Evolutionary conservation across 2,329 filamentous ascomycete species (phyloP).

Genomic region (Microascus cirrosus): DNA sequence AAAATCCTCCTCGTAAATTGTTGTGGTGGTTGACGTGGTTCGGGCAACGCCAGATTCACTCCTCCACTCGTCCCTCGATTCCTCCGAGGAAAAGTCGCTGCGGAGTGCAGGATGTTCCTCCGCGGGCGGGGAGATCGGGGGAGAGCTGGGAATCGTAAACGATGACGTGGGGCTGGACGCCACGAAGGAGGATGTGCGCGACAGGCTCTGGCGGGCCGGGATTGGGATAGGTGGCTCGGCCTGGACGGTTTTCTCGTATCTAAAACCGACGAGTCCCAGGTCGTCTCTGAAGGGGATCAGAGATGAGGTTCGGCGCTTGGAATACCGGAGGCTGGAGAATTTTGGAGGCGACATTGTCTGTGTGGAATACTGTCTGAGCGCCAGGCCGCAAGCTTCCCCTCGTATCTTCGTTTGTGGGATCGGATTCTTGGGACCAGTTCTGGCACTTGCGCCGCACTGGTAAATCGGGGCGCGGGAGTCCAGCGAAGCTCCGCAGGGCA

Average conservation of each 20-base stretch:
- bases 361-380: background rate
- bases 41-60: constrained; percentile 44
- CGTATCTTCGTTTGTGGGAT: background rate
- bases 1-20: constrained; percentile 22
- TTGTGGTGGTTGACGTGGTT: constrained; percentile 27
- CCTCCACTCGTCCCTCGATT: constrained; percentile 30
- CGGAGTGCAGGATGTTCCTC: constrained; percentile 45
- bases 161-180: constrained; percentile 12
- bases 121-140: constrained; percentile 21
- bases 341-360: constrained; percentile 11
- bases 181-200: constrained; percentile 12
- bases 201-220: constrained; percentile 10
- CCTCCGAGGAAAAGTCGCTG: constrained; percentile 10
- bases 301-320: constrained; percentile 24
- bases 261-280: constrained; percentile 38
- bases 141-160: constrained; percentile 18
- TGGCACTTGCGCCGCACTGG: background rate
- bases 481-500: background rate
- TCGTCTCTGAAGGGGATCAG: constrained; percentile 33
- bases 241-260: constrained; percentile 50
- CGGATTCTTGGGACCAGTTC: background rate
- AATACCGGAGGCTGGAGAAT: constrained; percentile 27
- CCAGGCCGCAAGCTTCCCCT: background rate
- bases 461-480: background rate
- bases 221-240: constrained; percentile 43